Base-by-base conservation (phyloP, 306 rosid genomes). In the Cicer arietinum region DNA sequence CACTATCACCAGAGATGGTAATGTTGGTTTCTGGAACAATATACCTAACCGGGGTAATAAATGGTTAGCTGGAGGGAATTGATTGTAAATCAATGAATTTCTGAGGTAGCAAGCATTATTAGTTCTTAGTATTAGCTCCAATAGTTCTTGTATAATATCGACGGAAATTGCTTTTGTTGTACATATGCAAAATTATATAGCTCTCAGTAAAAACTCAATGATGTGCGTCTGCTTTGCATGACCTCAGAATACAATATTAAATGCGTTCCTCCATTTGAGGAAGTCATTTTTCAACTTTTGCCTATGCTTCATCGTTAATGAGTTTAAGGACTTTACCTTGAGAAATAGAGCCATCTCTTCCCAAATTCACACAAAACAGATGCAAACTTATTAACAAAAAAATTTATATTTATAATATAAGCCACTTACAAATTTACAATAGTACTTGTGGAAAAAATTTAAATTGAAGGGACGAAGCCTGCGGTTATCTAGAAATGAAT, bases 131-230 rank as follows among this genome's bases (percentile, higher is more conserved):
- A 74, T 62, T 42, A 50, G 74, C 39, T 43, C 61, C 71, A 12
- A 42, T 62, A 75, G 63, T 58, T 71, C 25, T 58, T 73, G 78
- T 80, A 73, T 60, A 65, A 13, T 59, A 72, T 62, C 45, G 77
- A 59, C 10, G 67, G 45, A 58, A 65, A 58, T 13, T 22, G 61
- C 14, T 39, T 67, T n/a, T 57, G 0, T 43, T 83, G 81, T 81
- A 74, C 65, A 78, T 81, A 70, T 57, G 64, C 4, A 74, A 61
- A 53, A 68, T 74, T 80, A 30, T 30, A 30, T 30, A 30, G 37
- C 5, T 30, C 37, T 30, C 37, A 30, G 37, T 30, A 30, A 30
- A 65, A 53, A 8, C 66, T 50, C 69, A 35, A 42, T 12, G 39
- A 50, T 39, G 14, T 69, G 2, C 35, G 50, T 20, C 43, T 70